Conservation (phyloP, 306 rosid species). For the Cicer bijugum region DNA sequence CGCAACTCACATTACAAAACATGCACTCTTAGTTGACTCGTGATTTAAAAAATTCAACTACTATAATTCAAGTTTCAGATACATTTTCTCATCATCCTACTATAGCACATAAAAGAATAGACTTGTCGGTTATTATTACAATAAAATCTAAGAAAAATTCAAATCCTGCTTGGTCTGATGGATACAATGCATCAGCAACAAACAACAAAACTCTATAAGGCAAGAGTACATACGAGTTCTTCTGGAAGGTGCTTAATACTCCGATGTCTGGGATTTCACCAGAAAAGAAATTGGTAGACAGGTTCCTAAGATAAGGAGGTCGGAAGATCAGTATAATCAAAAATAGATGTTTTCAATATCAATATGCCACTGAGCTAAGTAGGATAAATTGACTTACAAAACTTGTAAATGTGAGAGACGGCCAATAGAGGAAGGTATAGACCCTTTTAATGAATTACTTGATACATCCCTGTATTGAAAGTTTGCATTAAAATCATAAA, state of each 20-base stretch:
- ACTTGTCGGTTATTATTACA: not conserved
- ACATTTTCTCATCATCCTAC: constrained; percentile 2
- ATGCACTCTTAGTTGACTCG: not conserved
- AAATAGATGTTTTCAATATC: constrained; percentile 1
- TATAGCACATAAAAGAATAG: not conserved
- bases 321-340: constrained; percentile 30
- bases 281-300: constrained; percentile 86
- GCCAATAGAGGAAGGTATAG: constrained; percentile 92
- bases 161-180: not conserved
- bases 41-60: not conserved
- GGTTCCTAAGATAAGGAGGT: constrained; percentile 66
- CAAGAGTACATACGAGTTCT: constrained; percentile 65
- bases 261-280: constrained; percentile 97
- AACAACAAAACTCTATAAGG: not conserved
- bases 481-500: constrained; percentile 34
- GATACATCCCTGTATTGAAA: constrained; percentile 73
- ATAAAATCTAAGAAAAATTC: not conserved
- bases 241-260: constrained; percentile 81
- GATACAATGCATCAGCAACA: not conserved
- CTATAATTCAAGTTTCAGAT: constrained; percentile 1
- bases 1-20: not conserved
- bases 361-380: constrained; percentile 8
- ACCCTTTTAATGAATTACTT: constrained; percentile 84
- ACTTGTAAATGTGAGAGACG: constrained; percentile 67
- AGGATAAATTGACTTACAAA: constrained; percentile 63